Evolutionary conservation across 2,329 filamentous ascomycete species (phyloP).

Genomic region (Atkinsonella hypoxylon): DNA sequence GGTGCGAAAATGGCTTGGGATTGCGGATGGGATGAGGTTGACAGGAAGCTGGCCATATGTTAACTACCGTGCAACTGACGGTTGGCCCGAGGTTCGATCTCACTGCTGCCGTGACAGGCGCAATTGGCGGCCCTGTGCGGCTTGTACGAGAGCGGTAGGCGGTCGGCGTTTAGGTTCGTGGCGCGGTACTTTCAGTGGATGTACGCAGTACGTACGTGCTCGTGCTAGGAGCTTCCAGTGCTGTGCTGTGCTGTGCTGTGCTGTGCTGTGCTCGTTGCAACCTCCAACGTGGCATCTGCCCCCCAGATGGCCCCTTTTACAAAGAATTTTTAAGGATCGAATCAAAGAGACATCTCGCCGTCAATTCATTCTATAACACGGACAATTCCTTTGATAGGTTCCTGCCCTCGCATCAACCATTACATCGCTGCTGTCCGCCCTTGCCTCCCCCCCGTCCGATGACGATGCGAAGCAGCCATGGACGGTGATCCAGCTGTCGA

Average conservation of each 20-base stretch:
- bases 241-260: too few species aligned
- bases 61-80: background rate
- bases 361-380: background rate
- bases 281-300: too few species aligned
- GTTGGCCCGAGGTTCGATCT: conserved; percentile 1
- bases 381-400: background rate
- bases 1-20: too few species aligned
- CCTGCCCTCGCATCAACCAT: too few species aligned
- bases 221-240: too few species aligned
- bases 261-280: too few species aligned
- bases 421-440: background rate
- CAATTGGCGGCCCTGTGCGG: background rate
- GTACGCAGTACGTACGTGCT: too few species aligned
- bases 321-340: too few species aligned
- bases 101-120: too few species aligned
- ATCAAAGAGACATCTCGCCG: background rate
- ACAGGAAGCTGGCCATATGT: background rate
- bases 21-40: background rate
- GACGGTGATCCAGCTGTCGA: conserved; percentile 64
- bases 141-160: background rate
- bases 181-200: too few species aligned
- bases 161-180: background rate
- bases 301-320: too few species aligned
- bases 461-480: conserved; percentile 32
- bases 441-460: conserved; percentile 2